Evolutionary conservation across 345 rosid genomes (phyloP).

Genomic region (Pistacia atlantica): DNA sequence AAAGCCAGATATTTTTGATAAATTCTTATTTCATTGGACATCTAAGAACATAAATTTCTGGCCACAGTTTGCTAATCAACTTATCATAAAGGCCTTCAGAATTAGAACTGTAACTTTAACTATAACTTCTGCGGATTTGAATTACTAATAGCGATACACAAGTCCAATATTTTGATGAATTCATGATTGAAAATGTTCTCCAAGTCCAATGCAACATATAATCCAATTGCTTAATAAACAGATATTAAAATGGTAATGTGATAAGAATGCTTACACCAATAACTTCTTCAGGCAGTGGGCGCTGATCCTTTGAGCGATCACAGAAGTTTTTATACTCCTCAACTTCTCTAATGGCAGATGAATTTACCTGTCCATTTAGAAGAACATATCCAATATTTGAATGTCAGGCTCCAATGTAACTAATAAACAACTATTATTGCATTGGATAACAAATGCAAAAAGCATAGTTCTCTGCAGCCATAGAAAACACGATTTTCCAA

Average conservation of each 20-base stretch:
- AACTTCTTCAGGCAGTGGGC: slow-evolving; percentile 86
- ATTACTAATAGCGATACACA: not conserved
- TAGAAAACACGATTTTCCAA: not conserved
- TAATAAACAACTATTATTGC: not conserved
- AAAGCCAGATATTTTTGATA: not conserved
- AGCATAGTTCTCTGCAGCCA: not conserved
- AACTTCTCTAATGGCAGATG: slow-evolving; percentile 80
- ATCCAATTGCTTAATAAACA: not conserved
- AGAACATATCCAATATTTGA: slow-evolving; percentile 11
- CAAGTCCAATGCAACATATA: not conserved
- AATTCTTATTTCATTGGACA: not conserved
- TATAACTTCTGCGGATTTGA: not conserved
- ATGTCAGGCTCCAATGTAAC: not conserved
- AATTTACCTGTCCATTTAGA: slow-evolving; percentile 51
- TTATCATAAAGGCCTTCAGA: not conserved
- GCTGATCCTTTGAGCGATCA: slow-evolving; percentile 83
- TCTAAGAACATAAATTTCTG: not conserved
- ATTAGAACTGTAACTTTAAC: not conserved
- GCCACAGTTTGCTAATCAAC: not conserved
- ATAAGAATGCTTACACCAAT: slow-evolving; percentile 63
- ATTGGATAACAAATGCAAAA: slow-evolving; percentile 8
- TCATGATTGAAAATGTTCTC: not conserved
- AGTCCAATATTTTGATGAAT: not conserved
- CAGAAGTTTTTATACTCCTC: slow-evolving; percentile 91
- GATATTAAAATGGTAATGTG: not conserved